Conservation (phyloP, 371 early-diverging fungal species). For the Chytridiales sp. region DNA sequence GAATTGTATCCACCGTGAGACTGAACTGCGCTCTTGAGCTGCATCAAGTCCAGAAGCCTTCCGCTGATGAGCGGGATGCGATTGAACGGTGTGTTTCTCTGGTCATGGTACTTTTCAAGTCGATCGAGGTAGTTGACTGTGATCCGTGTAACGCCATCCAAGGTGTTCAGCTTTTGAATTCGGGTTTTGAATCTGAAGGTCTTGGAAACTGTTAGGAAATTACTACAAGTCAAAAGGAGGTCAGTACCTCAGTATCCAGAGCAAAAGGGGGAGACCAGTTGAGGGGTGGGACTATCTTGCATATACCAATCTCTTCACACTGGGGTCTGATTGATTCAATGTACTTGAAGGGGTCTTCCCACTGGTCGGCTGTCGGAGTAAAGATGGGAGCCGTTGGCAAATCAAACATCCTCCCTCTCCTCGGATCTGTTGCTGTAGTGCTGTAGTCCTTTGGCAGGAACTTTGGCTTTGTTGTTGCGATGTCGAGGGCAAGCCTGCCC, state of each 20-base stretch:
- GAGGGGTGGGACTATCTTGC: slow-evolving; percentile 90
- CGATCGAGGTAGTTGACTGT: slow-evolving; percentile 89
- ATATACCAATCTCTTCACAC: slow-evolving; percentile 83
- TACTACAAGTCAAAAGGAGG: slow-evolving; percentile 12
- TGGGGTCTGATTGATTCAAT: slow-evolving; percentile 77
- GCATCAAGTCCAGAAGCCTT: slow-evolving; percentile 81
- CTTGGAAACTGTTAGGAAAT: slow-evolving; percentile 41
- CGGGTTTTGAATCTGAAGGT: slow-evolving; percentile 87
- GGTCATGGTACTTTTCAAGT: slow-evolving; percentile 82
- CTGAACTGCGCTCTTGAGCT: slow-evolving; percentile 79
- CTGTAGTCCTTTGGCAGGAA: no score
- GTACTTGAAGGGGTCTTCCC: slow-evolving; percentile 77
- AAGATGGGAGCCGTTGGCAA: slow-evolving; percentile 60
- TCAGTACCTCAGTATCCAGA: slow-evolving; percentile 76
- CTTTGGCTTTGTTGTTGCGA: no score
- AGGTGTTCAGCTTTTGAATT: slow-evolving; percentile 83
- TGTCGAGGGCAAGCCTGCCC: no score
- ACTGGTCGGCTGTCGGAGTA: slow-evolving; percentile 83
- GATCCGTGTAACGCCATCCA: slow-evolving; percentile 86
- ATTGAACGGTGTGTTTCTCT: slow-evolving; percentile 63
- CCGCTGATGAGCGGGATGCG: slow-evolving; percentile 81
- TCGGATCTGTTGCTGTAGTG: no score
- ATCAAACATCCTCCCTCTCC: not conserved
- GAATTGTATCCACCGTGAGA: slow-evolving; percentile 74
- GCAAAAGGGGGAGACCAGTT: slow-evolving; percentile 82